phyloP scores from a whole-genome alignment of 2,329 filamentous ascomycete genomes.

The Pyrenochaeta sp. region DNA sequence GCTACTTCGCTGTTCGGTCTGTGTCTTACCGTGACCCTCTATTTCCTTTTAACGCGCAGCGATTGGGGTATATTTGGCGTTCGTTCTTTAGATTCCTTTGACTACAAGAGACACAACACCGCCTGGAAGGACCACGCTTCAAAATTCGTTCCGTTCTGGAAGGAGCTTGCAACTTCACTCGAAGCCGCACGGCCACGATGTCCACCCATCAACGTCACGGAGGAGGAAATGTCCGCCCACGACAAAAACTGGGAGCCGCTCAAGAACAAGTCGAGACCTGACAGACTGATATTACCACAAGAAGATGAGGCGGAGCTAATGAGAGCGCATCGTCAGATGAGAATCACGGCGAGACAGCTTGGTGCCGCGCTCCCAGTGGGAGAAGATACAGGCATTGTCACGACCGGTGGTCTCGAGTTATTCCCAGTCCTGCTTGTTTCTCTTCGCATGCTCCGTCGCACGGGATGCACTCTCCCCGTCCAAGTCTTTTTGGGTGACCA shows the following conservation, averaged over 20 bases:
- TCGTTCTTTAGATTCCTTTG: slow-evolving; percentile 1
- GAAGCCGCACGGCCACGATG: slow-evolving; percentile 8
- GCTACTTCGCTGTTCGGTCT: too few species aligned
- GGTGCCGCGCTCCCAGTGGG: not conserved
- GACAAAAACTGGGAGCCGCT: slow-evolving; percentile 11
- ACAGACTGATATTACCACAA: slow-evolving; percentile 2
- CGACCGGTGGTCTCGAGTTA: slow-evolving; percentile 57
- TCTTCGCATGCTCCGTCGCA: slow-evolving; percentile 61
- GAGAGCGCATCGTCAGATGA: slow-evolving; percentile 3
- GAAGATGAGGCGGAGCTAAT: slow-evolving; percentile 3
- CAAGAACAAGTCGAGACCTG: slow-evolving; percentile 3
- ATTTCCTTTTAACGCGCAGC: too few species aligned
- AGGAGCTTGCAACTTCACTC: not conserved
- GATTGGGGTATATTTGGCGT: too few species aligned
- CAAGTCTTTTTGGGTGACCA: slow-evolving; percentile 49
- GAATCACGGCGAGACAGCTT: not conserved
- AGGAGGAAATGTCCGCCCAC: slow-evolving; percentile 5
- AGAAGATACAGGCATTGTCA: slow-evolving; percentile 56
- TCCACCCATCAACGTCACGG: slow-evolving; percentile 2
- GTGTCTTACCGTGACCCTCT: too few species aligned
- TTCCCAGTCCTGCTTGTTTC: slow-evolving; percentile 60
- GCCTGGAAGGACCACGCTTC: not conserved
- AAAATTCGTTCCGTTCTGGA: not conserved
- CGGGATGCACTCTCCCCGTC: slow-evolving; percentile 60
- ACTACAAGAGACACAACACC: slow-evolving; percentile 4